Conservation (phyloP, 208 protist species). For the Porcisia hertigi region DNA sequence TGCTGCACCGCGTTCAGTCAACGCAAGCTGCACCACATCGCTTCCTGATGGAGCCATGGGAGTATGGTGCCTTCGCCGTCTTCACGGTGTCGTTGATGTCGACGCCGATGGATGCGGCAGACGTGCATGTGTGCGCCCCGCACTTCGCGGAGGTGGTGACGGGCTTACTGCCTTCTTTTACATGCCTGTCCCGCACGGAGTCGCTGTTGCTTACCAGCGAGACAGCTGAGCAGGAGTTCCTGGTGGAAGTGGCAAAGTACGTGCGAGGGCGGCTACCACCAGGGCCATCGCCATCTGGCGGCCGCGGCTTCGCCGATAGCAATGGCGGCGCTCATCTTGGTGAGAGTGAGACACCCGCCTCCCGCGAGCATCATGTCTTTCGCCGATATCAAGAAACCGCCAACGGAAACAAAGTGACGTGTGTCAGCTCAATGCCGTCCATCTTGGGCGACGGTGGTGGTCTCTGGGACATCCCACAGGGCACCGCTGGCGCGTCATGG, state of each 20-base stretch:
- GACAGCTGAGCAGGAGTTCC: slow-evolving; percentile 24
- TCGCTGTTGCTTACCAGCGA: slow-evolving; percentile 46
- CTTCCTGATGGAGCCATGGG: slow-evolving; percentile 62
- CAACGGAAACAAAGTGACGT: slow-evolving; percentile 13
- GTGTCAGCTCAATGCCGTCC: slow-evolving; percentile 8
- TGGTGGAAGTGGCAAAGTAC: slow-evolving; percentile 27
- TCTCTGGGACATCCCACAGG: slow-evolving; percentile 26
- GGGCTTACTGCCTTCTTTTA: slow-evolving; percentile 57
- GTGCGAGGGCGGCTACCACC: slow-evolving; percentile 17
- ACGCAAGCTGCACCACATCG: slow-evolving; percentile 42
- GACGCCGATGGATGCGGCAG: slow-evolving; percentile 49
- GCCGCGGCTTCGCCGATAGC: background rate
- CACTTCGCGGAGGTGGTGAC: slow-evolving; percentile 47
- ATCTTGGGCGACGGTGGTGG: slow-evolving; percentile 6
- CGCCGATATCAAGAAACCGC: slow-evolving; percentile 23
- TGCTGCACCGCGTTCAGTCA: slow-evolving; percentile 30
- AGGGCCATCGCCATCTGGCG: background rate
- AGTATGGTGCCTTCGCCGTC: slow-evolving; percentile 57
- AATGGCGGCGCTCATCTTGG: slow-evolving; percentile 5
- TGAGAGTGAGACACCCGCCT: slow-evolving; percentile 21
- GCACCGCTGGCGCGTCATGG: slow-evolving; percentile 26
- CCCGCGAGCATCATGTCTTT: slow-evolving; percentile 26
- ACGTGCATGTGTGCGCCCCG: slow-evolving; percentile 40
- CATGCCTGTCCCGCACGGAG: slow-evolving; percentile 42
- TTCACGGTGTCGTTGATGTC: slow-evolving; percentile 65